These are phyloP conservation scores for Aristolochia fimbriata DNA, from an alignment of 164 flowering plant genomes.

Conservation along the genomic window DNA sequence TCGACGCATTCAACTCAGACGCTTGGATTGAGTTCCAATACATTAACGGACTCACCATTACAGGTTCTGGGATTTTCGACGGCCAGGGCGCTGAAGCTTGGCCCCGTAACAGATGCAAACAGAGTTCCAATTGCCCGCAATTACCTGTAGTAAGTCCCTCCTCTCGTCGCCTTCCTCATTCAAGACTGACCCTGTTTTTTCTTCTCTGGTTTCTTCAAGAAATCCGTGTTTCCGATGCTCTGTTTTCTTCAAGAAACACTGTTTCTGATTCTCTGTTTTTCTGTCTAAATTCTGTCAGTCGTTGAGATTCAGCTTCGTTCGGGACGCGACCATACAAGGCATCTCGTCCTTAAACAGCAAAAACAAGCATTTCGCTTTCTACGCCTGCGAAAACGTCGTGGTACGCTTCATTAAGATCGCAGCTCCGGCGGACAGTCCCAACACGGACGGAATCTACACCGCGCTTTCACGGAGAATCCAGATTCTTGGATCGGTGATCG, in stretches of 20 bases:
- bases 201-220: too few relatives aligned
- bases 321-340: conserved; percentile 7
- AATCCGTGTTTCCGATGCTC: background rate
- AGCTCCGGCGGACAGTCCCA: conserved; percentile 13
- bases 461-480: conserved; percentile 1
- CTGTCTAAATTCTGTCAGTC: conserved; percentile 1
- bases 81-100: too few relatives aligned
- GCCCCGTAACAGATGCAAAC: too few relatives aligned
- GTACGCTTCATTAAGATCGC: conserved; percentile 3
- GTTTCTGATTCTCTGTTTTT: background rate
- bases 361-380: conserved; percentile 20
- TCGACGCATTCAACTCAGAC: too few relatives aligned
- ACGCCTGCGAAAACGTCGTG: conserved; percentile 10
- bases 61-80: too few relatives aligned
- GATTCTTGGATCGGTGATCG: conserved; percentile 2
- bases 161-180: too few relatives aligned
- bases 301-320: conserved; percentile 19
- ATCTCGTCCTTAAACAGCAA: conserved; percentile 24
- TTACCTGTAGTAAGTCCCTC: too few relatives aligned
- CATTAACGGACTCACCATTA: too few relatives aligned
- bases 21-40: too few relatives aligned
- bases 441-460: conserved; percentile 16
- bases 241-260: background rate
- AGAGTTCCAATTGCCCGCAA: too few relatives aligned
- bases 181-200: too few relatives aligned